Base-by-base conservation (phyloP, 192 early-diverging fungal genomes). In the Coemansia sp. region DNA sequence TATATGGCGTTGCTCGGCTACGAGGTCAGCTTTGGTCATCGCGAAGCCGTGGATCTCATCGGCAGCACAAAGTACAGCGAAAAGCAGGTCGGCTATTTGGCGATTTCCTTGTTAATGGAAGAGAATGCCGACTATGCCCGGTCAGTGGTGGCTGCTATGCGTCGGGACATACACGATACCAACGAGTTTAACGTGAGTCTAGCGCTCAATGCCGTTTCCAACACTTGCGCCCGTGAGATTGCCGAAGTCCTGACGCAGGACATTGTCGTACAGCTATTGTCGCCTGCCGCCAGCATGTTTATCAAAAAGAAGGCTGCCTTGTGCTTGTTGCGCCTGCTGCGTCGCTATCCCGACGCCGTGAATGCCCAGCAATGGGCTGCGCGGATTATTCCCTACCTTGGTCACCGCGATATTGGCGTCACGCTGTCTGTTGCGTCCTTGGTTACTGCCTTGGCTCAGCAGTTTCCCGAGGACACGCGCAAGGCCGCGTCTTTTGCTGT, bases 1-100 rank as follows among this genome's bases (percentile, higher is more conserved):
- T 99, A 98, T 81, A 99, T 99, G 92, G 96, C 94, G 58, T 90
- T 99, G 62, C 86, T 97, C 31, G 97, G 97, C 10, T 98, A 91
- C 86, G 91, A 97, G 30, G 87, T 98, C 40, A 93, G 98, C 70
- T 95, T 99, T 82, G 97, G 97, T 35, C 93, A 97, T 63, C 81
- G 90, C 70, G 97, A 99, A 58, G 92, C 95, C 25, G 88, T 98
- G 37, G 89, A 93, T 51, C 79, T 99, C 42, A 83, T 97, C 43
- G 86, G 85, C 19, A 92, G 92, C 54, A 42, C 56, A 27, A 95
- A 95, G 57, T 99, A 92, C 70, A 92, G 90, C 53, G 97, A 99
- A 60, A 99, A 99, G 67, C 94, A 97, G 78, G 94, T 99, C 51
- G 97, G 94, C 7, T 99, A 99, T 70, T 77, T 99, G 14, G 95